Evolutionary conservation across 225 moss, liverwort and hornwort species (phyloP).

Genomic region (Marchantia polymorpha): DNA sequence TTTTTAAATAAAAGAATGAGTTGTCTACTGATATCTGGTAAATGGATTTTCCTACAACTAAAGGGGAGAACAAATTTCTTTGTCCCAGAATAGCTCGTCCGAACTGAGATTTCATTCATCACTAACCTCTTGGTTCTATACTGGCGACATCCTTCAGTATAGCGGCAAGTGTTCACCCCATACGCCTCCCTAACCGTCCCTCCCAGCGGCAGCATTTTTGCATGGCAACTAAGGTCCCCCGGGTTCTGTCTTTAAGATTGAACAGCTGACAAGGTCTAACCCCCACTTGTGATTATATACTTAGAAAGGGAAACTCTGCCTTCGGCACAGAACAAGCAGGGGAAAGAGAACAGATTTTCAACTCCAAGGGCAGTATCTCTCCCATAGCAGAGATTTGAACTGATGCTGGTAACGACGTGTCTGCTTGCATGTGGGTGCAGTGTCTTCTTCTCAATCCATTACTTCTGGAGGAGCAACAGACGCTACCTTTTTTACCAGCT

Average conservation of each 20-base stretch:
- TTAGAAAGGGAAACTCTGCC: neutral
- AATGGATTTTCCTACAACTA: neutral
- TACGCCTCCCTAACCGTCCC: neutral
- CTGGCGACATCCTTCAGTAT: neutral
- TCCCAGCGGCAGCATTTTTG: neutral
- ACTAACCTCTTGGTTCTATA: slow-evolving; percentile 1
- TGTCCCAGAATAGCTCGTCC: no score
- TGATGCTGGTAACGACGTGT: neutral
- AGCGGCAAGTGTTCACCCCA: neutral
- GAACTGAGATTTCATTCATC: neutral
- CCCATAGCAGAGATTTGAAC: neutral
- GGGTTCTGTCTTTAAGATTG: neutral
- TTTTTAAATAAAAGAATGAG: neutral
- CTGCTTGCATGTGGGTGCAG: neutral
- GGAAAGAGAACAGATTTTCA: neutral
- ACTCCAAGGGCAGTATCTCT: neutral
- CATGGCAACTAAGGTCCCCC: neutral
- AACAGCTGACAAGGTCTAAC: neutral
- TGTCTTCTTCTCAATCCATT: neutral
- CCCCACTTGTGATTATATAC: neutral
- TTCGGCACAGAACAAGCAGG: neutral
- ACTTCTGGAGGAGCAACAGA: slow-evolving; percentile 26
- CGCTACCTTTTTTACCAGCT: slow-evolving; percentile 28
- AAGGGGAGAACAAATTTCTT: neutral
- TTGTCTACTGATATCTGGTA: neutral